These are phyloP conservation scores for Stylosanthes scabra DNA, from an alignment of 331 rosid species.

Conservation along the genomic window DNA sequence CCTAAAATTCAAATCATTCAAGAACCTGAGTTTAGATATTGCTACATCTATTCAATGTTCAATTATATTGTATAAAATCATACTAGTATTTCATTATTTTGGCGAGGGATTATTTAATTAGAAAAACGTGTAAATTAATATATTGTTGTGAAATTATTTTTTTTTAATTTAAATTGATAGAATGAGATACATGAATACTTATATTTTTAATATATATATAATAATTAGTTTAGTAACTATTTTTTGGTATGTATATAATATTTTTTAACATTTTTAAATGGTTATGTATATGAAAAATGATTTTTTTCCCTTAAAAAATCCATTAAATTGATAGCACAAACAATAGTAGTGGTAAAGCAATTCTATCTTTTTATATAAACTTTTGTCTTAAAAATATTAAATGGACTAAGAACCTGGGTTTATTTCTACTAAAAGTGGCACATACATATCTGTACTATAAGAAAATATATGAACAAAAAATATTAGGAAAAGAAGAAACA, in stretches of 20 bases:
- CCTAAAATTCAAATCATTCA: neutral
- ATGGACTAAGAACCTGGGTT: neutral
- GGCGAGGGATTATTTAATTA: no score
- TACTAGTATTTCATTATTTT: no score
- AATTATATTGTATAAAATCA: no score
- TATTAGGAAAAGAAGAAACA: neutral
- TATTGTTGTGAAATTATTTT: no score
- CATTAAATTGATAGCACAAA: constrained; percentile 1
- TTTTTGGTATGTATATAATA: no score
- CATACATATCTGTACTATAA: neutral
- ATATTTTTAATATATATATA: no score
- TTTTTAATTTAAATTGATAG: no score
- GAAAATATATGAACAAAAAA: neutral
- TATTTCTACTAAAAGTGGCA: neutral
- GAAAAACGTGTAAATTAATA: no score
- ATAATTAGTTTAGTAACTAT: no score
- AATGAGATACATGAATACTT: no score
- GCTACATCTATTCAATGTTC: neutral
- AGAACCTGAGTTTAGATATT: neutral
- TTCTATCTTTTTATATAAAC: neutral
- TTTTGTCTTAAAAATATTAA: neutral
- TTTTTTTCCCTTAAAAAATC: neutral
- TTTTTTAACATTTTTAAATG: no score
- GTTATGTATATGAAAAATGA: neutral
- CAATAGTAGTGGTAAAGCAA: neutral